Base-by-base conservation (phyloP, 306 rosid genomes). In the Cucurbita pepo region DNA sequence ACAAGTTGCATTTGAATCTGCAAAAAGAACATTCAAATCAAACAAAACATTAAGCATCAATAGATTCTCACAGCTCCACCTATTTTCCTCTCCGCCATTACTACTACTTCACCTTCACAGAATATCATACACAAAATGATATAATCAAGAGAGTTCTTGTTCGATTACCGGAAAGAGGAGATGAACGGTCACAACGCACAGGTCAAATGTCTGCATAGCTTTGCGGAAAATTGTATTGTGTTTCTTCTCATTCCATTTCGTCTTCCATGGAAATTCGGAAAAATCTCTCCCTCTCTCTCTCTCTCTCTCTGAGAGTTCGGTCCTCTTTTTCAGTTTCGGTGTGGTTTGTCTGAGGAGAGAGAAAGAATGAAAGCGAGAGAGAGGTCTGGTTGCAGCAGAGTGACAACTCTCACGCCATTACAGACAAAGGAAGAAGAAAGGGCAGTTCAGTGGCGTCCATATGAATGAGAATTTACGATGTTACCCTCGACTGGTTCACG, bases 331-430 rank as follows among this genome's bases (percentile, higher is more conserved):
- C 73, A 45, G 73, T 48, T 48, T 69, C 73, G 73, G 73, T 69
- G 73, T 22, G 6, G 22, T 69, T 69, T 69, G 73, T 69, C 73
- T 38, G 72, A 67, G 40, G 70, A 38, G 70, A 63, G 51, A 61
- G 40, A 56, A 3, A 10, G 16, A 21, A 7, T 9, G 16, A 11
- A 4, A 57, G n/a, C 2, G 47, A 3, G 44, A 6, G 71, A 3
- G 55, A 22, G 56, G 21, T 45, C 6, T 47, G 56, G 73, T 48
- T 45, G 7, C 52, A 47, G 72, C 50, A 66, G 7, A 69, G 54
- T 52, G 54, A 47, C 25, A 48, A 48, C 44, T 50, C 58, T 48
- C 41, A 19, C 38, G 54, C 71, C 55, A 69, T 69, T 52, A 47
- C 25, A 69, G 73, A 69, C 73, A 69, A 69, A 48, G 73, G 57